Conservation (phyloP, 345 rosid genomes). For the Viola odorata region DNA sequence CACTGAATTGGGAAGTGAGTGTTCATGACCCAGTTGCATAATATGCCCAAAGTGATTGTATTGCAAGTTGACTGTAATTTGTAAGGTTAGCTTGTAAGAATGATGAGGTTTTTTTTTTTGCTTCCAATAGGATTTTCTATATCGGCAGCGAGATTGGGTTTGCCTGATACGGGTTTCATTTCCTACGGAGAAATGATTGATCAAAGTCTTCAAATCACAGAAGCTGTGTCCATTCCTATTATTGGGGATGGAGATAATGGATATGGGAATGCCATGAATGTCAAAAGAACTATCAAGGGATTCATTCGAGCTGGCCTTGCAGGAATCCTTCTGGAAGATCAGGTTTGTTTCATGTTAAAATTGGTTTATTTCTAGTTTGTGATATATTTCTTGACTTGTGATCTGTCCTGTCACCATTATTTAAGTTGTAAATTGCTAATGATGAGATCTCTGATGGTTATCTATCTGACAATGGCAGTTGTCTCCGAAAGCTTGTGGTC, state of each 20-base stretch:
- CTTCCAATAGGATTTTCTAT: constrained; percentile 64
- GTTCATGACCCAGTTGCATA: too few relatives aligned
- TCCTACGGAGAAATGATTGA: constrained; percentile 93
- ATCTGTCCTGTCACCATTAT: background rate
- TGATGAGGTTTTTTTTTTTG: background rate
- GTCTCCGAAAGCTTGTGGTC: constrained; percentile 76
- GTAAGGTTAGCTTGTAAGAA: too few relatives aligned
- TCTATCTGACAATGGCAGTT: constrained; percentile 34
- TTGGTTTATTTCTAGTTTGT: background rate
- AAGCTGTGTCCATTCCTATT: constrained; percentile 66
- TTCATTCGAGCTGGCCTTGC: constrained; percentile 81
- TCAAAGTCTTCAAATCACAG: constrained; percentile 73
- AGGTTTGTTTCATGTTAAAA: constrained; percentile 33
- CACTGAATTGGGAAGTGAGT: too few relatives aligned
- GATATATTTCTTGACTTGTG: background rate
- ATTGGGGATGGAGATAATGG: constrained; percentile 90
- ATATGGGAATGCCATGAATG: constrained; percentile 78
- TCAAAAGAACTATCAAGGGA: constrained; percentile 80
- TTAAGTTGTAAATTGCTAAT: constrained; percentile 1
- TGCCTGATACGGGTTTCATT: constrained; percentile 63
- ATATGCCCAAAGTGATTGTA: too few relatives aligned
- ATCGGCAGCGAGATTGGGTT: constrained; percentile 72
- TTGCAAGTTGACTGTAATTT: too few relatives aligned
- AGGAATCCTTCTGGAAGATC: constrained; percentile 83
- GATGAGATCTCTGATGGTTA: constrained; percentile 17